phyloP scores from a whole-genome alignment of 169 alveolate species.

The Toxoplasma gondii region DNA sequence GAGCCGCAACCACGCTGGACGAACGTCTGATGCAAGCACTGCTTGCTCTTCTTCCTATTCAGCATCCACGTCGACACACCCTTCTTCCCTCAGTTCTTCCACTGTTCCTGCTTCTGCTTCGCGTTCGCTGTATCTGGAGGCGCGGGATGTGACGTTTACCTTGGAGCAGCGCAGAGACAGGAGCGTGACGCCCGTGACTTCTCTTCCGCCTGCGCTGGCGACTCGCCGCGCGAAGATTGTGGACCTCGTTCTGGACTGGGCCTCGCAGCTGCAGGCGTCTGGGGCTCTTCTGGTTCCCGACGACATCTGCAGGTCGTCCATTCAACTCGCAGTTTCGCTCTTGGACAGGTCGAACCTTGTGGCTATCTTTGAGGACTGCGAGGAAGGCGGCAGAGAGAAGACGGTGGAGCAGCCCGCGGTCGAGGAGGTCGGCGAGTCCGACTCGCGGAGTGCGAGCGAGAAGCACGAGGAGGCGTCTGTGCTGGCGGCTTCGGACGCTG shows the following conservation, averaged over 20 bases:
- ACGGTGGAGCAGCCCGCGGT: neutral
- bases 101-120: neutral
- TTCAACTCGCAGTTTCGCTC: slow-evolving; percentile 50
- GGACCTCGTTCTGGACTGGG: slow-evolving; percentile 19
- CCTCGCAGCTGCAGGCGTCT: slow-evolving; percentile 37
- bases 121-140: neutral
- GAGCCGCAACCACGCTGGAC: neutral
- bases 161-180: neutral
- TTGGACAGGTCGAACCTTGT: slow-evolving; percentile 24
- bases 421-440: neutral
- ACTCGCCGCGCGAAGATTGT: slow-evolving; percentile 24
- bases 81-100: neutral
- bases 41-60: slow-evolving; percentile 12
- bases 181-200: neutral
- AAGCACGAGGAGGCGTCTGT: too few species aligned
- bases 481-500: too few species aligned
- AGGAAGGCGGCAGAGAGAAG: neutral
- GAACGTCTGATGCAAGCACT: neutral
- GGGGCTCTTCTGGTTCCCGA: neutral
- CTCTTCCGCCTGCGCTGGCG: neutral
- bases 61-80: neutral
- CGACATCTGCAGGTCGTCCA: slow-evolving; percentile 20
- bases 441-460: neutral
- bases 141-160: neutral
- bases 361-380: neutral